phyloP scores from a whole-genome alignment of 140 eudicot species.

The Cichorium intybus region DNA sequence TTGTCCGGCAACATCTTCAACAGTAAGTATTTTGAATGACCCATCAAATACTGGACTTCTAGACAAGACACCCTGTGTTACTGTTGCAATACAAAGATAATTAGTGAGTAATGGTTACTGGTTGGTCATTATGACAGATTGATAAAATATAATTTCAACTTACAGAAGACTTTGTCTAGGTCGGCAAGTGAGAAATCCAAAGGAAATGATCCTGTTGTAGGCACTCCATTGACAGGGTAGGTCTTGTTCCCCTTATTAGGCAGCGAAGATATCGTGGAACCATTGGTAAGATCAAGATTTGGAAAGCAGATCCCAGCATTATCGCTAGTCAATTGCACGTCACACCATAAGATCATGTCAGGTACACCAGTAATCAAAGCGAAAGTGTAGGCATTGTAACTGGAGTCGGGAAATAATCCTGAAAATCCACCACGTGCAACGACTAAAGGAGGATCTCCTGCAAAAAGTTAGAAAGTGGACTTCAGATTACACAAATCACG shows the following conservation, averaged over 20 bases:
- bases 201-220: conserved; percentile 59
- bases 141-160: conserved; percentile 29
- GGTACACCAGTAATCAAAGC: conserved; percentile 52
- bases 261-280: conserved; percentile 22
- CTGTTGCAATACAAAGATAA: conserved; percentile 41
- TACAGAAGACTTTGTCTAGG: conserved; percentile 48
- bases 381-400: conserved; percentile 48
- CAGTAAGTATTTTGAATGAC: conserved; percentile 42
- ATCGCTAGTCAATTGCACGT: conserved; percentile 80
- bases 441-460: conserved; percentile 76
- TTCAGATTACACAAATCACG: too few relatives aligned
- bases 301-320: conserved; percentile 74
- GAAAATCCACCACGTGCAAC: conserved; percentile 95
- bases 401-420: conserved; percentile 84
- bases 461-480: conserved; percentile 17
- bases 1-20: conserved; percentile 40
- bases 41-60: conserved; percentile 55
- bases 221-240: conserved; percentile 66
- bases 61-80: conserved; percentile 53
- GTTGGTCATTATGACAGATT: background rate
- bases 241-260: conserved; percentile 30
- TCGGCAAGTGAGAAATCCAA: conserved; percentile 60
- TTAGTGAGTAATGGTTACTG: conserved; percentile 1
- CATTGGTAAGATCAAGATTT: conserved; percentile 54
- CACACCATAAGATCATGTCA: conserved; percentile 67